phyloP scores from a whole-genome alignment of 352 stramenopile genomes.

The Phytophthora litchii region DNA sequence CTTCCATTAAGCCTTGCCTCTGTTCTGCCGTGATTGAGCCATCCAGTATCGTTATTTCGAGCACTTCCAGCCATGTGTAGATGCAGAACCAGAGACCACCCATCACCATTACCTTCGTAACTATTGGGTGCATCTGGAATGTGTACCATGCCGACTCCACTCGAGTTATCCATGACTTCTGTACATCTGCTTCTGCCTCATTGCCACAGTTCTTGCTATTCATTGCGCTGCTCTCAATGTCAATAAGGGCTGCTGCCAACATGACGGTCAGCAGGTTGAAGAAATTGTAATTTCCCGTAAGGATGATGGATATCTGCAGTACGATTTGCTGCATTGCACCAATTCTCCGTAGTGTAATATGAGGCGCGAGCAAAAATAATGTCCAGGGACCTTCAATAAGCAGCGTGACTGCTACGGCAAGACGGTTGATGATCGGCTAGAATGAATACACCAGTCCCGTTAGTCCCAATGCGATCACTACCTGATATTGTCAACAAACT shows the following conservation, averaged over 20 bases:
- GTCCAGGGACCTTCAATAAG: constrained; percentile 89
- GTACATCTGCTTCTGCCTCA: neutral
- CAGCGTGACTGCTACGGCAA: constrained; percentile 85
- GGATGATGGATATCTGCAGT: constrained; percentile 86
- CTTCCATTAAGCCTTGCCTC: constrained; percentile 6
- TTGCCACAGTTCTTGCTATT: neutral
- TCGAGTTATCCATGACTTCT: constrained; percentile 14
- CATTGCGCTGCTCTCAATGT: constrained; percentile 16
- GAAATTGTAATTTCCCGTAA: constrained; percentile 95
- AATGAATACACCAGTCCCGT: constrained; percentile 6
- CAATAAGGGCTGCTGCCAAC: constrained; percentile 42
- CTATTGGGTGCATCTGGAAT: constrained; percentile 27
- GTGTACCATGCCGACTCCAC: constrained; percentile 30
- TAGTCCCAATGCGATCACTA: neutral
- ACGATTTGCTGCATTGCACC: constrained; percentile 68
- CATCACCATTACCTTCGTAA: constrained; percentile 5
- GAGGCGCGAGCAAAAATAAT: constrained; percentile 85
- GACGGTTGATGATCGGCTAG: constrained; percentile 70
- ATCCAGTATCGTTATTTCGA: constrained; percentile 24
- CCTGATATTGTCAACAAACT: no score
- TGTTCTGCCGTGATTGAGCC: neutral
- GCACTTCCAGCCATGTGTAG: constrained; percentile 34
- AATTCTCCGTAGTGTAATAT: constrained; percentile 52
- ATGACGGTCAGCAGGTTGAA: constrained; percentile 92
- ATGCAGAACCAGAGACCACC: constrained; percentile 30